These are phyloP conservation scores for Lichtheimia corymbifera DNA, from an alignment of 371 early-diverging fungal genomes.

Conservation along the genomic window DNA sequence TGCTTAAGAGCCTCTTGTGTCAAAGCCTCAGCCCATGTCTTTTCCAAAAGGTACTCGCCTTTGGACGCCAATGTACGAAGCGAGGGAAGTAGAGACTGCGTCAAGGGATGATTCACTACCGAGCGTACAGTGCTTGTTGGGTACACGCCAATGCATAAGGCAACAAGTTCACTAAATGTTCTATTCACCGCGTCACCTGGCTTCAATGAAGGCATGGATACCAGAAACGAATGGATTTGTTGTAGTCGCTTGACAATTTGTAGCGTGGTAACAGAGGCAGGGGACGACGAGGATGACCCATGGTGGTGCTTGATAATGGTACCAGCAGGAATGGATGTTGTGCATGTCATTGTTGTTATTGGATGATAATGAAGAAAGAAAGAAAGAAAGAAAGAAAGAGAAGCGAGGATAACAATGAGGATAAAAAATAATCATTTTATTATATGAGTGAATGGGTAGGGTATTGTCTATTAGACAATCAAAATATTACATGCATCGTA, in stretches of 20 bases:
- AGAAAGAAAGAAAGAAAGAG: background rate
- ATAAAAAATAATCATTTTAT: too few relatives aligned
- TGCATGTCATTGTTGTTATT: too few relatives aligned
- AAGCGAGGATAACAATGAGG: too few relatives aligned
- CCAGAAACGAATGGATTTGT: slow-evolving; percentile 1
- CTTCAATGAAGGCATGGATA: slow-evolving; percentile 7
- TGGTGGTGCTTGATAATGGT: too few relatives aligned
- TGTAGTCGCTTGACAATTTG: too few relatives aligned
- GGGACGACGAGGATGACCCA: too few relatives aligned
- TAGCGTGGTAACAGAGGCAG: too few relatives aligned
- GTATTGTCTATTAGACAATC: too few relatives aligned
- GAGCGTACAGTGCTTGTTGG: slow-evolving; percentile 3
- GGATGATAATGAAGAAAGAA: background rate
- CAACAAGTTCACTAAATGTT: slow-evolving; percentile 31
- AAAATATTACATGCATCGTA: too few relatives aligned
- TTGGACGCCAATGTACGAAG: slow-evolving; percentile 26
- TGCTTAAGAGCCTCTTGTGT: background rate
- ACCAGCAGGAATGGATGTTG: too few relatives aligned
- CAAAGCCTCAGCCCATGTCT: slow-evolving; percentile 23
- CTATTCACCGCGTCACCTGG: slow-evolving; percentile 29
- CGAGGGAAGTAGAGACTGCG: slow-evolving; percentile 8
- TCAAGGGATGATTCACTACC: slow-evolving; percentile 18
- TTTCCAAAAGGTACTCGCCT: slow-evolving; percentile 35
- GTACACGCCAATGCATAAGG: slow-evolving; percentile 19
- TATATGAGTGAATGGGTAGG: too few relatives aligned